A percentile compares a stretch with the other conserved stretches of the same genome.
phyloP scores from a whole-genome alignment of 2,329 filamentous ascomycete genomes.

The Plectosphaerella cucumerina region DNA sequence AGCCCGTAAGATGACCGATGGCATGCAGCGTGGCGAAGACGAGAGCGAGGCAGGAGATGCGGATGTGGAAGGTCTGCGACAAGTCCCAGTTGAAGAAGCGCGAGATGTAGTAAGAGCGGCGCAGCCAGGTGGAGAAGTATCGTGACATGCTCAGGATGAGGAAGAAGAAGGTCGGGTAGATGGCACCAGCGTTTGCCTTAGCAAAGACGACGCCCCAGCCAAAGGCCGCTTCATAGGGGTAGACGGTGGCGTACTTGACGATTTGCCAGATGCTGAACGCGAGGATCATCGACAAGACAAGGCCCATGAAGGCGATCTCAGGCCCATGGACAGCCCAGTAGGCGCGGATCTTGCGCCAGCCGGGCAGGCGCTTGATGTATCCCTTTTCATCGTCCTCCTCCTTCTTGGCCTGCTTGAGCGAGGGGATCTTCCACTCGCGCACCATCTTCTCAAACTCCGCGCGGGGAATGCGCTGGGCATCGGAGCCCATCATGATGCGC shows the following conservation, averaged over 20 bases:
- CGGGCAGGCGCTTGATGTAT: conserved; percentile 39
- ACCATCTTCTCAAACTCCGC: conserved; percentile 41
- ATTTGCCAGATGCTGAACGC: conserved; percentile 53
- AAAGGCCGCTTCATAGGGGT: conserved; percentile 41
- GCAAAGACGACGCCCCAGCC: conserved; percentile 54
- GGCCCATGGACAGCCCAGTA: conserved; percentile 54
- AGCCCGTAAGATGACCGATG: conserved; percentile 48
- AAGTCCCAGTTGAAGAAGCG: conserved; percentile 55
- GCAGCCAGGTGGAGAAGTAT: conserved; percentile 48
- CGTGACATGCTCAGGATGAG: conserved; percentile 54
- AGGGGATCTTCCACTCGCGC: conserved; percentile 42
- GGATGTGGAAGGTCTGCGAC: conserved; percentile 51
- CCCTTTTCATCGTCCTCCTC: conserved; percentile 41
- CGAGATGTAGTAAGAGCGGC: conserved; percentile 46
- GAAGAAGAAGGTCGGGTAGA: conserved; percentile 57
- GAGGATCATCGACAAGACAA: conserved; percentile 43
- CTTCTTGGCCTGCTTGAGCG: conserved; percentile 40
- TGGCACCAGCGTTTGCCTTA: conserved; percentile 48
- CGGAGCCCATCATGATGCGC: conserved; percentile 41
- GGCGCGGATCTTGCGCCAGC: conserved; percentile 41
- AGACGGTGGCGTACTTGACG: conserved; percentile 44
- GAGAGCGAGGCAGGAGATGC: conserved; percentile 46
- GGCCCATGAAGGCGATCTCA: conserved; percentile 41
- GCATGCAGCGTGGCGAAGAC: conserved; percentile 48
- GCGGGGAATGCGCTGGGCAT: conserved; percentile 35